phyloP scores from a whole-genome alignment of 1,139 yeast species.

The Pneumocystis canis region DNA sequence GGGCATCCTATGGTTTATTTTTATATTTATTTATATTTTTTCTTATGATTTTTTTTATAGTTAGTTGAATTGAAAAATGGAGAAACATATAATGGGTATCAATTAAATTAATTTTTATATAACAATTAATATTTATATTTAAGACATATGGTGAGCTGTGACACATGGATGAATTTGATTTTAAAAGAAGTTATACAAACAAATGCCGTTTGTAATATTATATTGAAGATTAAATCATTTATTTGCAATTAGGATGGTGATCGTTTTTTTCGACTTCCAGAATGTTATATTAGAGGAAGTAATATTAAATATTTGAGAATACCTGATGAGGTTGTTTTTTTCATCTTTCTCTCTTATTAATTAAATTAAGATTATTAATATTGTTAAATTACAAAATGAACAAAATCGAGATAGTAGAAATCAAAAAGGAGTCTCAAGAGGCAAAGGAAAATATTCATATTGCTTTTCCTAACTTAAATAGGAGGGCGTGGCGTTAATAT shows the following conservation, averaged over 20 bases:
- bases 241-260: slow-evolving; percentile 35
- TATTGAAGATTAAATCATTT: slow-evolving; percentile 1
- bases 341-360: slow-evolving; percentile 13
- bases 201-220: slow-evolving; percentile 29
- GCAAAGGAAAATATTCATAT: slow-evolving; percentile 1
- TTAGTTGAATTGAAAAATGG: slow-evolving; percentile 87
- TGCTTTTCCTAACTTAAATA: not conserved
- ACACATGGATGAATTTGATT: slow-evolving; percentile 91
- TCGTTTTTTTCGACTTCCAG: slow-evolving; percentile 51
- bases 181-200: slow-evolving; percentile 65
- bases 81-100: slow-evolving; percentile 63
- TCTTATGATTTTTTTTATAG: slow-evolving; percentile 5
- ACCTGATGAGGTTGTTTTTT: slow-evolving; percentile 32
- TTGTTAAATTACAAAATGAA: slow-evolving; percentile 43
- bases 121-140: not conserved
- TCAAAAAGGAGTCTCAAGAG: slow-evolving; percentile 11
- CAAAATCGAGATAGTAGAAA: slow-evolving; percentile 24
- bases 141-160: slow-evolving; percentile 58
- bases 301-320: slow-evolving; percentile 51
- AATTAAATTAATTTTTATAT: not conserved
- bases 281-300: slow-evolving; percentile 73
- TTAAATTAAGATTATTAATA: slow-evolving; percentile 48
- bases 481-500: slow-evolving; percentile 13
- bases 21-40: not conserved
- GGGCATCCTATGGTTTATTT: slow-evolving; percentile 49